Conservation (phyloP, 345 rosid genomes). For the Lepidium didymum region DNA sequence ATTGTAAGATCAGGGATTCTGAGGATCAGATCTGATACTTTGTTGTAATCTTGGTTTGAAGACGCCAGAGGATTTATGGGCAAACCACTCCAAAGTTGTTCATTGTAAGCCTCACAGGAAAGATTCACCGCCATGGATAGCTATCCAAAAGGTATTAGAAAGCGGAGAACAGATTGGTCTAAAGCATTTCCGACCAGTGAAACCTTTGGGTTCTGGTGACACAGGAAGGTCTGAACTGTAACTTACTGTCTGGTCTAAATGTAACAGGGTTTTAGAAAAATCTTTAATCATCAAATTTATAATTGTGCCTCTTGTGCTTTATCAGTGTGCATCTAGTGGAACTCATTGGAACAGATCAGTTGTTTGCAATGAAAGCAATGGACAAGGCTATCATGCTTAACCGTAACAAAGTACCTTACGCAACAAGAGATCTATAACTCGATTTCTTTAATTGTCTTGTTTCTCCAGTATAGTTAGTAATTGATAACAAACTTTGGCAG, state of each 20-base stretch:
- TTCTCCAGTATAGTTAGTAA: background rate
- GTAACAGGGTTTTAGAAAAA: background rate
- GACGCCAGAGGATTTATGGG: slow-evolving; percentile 97
- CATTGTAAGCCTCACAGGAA: slow-evolving; percentile 83
- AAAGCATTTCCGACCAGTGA: slow-evolving; percentile 76
- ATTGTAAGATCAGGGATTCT: slow-evolving; percentile 3
- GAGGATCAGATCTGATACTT: background rate
- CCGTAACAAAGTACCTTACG: slow-evolving; percentile 60
- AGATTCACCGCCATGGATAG: slow-evolving; percentile 66
- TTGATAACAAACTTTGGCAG: slow-evolving; percentile 27
- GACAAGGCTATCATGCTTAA: slow-evolving; percentile 87
- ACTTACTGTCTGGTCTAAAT: background rate
- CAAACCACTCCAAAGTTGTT: slow-evolving; percentile 73
- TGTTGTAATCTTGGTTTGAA: slow-evolving; percentile 18
- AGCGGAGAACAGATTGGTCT: slow-evolving; percentile 67
- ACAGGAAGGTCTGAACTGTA: slow-evolving; percentile 67
- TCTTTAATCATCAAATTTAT: background rate
- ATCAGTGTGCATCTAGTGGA: slow-evolving; percentile 91
- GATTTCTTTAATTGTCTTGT: background rate
- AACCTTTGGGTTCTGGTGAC: slow-evolving; percentile 94
- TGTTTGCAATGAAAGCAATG: slow-evolving; percentile 96
- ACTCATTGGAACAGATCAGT: slow-evolving; percentile 57
- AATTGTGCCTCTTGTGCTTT: background rate
- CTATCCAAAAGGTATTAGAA: slow-evolving; percentile 67
- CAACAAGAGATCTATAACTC: background rate